Evolutionary conservation across 208 protist genomes (phyloP), one percentile per base, ranked within the genome.

Genomic region (Acanthamoeba divionensis): DNA sequence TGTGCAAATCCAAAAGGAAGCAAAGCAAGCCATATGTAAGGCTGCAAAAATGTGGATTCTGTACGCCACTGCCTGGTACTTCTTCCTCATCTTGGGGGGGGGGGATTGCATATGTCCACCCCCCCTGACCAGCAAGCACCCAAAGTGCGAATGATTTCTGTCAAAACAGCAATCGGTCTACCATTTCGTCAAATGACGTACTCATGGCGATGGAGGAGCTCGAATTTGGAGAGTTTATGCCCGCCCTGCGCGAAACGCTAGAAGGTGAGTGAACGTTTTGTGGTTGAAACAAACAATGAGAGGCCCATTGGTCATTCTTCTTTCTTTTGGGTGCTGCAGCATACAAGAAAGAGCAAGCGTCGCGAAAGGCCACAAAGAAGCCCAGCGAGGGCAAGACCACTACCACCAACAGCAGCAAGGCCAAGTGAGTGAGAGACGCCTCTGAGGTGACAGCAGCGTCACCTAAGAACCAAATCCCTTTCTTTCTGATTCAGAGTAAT

Each of bases 121-220:
- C 71, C 57, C 71, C 1, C 44, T 31, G 7, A 38, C 4, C 29
- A 18, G 75, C 75, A 9, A 52, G 8, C 18, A 18, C 63, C 69
- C 69, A 33, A 36, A 89, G 82, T 26, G 82, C 82, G 9, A 67
- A 73, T 48, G 82, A 89, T 33, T 73, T 89, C 24, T 73, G 82
- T 29, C 82, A 73, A 15, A 67, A 67, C 36, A 89, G 82, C 82
- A 73, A 89, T 26, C 54, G 82, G 8, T 57, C 60, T 13, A 75
- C 45, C 6, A 89, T 89, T 12, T 73, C 54, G n/a, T 33, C 82
- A 8, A 89, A 89, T 31, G 82, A 89, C 60, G 82, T 89, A 31
- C 82, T 89, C 2, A 57, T 57, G 44, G 82, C 82, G 5, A 67
- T 89, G 60, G 82, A 89, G 26, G 82, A 89, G 82, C 62, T 89